A percentile compares a stretch with the other conserved stretches of the same genome.
Conservation (phyloP, 371 early-diverging fungal genomes). For the Mucor sp. region DNA sequence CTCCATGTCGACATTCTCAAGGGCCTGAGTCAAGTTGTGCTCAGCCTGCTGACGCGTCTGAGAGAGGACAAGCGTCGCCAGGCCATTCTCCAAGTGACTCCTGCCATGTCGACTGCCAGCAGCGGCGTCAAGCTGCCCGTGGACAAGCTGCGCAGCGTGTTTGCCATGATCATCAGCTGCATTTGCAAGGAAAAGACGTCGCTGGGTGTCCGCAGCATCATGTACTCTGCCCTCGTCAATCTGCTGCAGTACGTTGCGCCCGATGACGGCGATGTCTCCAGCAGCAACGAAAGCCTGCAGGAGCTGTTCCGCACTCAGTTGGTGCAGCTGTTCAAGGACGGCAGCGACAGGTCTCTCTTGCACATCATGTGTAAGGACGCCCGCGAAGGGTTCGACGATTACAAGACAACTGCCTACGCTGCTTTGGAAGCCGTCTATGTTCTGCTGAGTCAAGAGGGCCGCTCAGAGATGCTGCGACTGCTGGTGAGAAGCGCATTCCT, state of each 20-base stretch:
- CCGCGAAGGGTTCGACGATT: conserved; percentile 71
- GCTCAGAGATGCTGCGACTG: conserved; percentile 25
- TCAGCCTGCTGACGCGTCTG: conserved; percentile 53
- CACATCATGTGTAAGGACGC: conserved; percentile 82
- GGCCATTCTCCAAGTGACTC: background rate
- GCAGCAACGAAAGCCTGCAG: background rate
- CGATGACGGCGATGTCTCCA: conserved; percentile 1
- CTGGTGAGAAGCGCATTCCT: conserved; percentile 66
- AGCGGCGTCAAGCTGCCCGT: conserved; percentile 41
- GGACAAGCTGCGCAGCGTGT: conserved; percentile 53
- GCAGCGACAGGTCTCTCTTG: conserved; percentile 57
- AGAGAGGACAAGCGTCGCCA: conserved; percentile 21
- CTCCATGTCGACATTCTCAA: conserved; percentile 40
- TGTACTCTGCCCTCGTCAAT: conserved; percentile 75
- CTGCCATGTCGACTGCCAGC: background rate
- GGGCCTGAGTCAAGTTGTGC: conserved; percentile 42
- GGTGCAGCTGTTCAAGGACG: conserved; percentile 55
- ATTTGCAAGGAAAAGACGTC: conserved; percentile 58
- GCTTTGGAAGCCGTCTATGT: conserved; percentile 68
- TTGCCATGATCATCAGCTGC: conserved; percentile 65
- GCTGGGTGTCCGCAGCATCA: conserved; percentile 69
- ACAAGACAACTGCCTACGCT: conserved; percentile 83
- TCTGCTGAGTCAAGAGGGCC: background rate
- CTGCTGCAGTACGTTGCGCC: conserved; percentile 62
- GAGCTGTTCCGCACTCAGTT: conserved; percentile 29